Evolutionary conservation across 176 grass and related monocot genomes (phyloP), one percentile per base, ranked within the genome.

Genomic region (Oryza meyeriana): DNA sequence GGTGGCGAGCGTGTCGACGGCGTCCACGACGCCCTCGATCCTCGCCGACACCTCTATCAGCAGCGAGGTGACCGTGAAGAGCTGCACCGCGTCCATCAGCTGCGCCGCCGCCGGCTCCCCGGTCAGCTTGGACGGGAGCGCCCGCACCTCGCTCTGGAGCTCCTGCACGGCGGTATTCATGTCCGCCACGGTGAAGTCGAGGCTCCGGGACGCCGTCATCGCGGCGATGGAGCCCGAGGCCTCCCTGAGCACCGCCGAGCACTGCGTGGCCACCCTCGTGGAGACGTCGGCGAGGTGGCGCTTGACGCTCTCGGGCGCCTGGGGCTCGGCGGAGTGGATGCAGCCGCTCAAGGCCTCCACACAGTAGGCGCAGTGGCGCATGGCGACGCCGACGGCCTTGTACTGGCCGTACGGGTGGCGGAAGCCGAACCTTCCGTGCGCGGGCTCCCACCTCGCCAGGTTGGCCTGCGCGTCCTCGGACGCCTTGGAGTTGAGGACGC

Each of bases 381-480:
- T 85, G 32, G 89, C 42, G 3, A 85, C 63, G 31, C 93, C 90
- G 12, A 94, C 87, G 77, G 52, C 83, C 39, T 85, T 79, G 83
- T 94, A 92, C 81, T 92, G 81, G 2, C 20, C 81, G 84, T 90
- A 94, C 28, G 89, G 93, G 77, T 94, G 87, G 28, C 85, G 78
- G 72, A 94, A 94, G 13, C 90, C 70, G 69, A 94, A 94, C 17
- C 27, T 28, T 44, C 93, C 87, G 47, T 94, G 89, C 17, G 61
- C 69, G 20, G 87, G 93, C 39, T 94, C 93, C 93, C 93, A 94
- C 79, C 79, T 74, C 13, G 85, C 93, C 26, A 94, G 83, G 87
- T 94, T 94, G 12, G 87, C 87, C 76, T 94, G 90, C 18, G 87
- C 80, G 58, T 94, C 92, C 76, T 94, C 92, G 8, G 87, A 71